phyloP scores from a whole-genome alignment of 139 green algal genomes.

The Chlamydomonas eustigma region DNA sequence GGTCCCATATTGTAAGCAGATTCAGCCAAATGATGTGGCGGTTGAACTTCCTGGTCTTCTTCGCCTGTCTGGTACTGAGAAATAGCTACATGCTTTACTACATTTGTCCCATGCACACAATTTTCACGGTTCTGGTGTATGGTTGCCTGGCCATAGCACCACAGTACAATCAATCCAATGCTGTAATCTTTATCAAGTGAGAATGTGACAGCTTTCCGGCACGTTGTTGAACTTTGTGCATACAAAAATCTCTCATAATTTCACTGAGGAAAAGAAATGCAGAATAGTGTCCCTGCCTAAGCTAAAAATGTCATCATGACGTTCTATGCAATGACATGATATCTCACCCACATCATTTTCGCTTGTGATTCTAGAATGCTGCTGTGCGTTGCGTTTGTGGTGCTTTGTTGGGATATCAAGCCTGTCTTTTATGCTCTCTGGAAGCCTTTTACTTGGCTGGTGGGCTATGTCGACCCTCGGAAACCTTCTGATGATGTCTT shows the following conservation, averaged over 20 bases:
- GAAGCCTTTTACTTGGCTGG: slow-evolving; percentile 72
- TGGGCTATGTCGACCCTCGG: slow-evolving; percentile 83
- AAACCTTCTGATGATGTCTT: slow-evolving; percentile 65
- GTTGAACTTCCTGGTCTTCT: slow-evolving; percentile 87
- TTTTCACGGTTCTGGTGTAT: slow-evolving; percentile 95
- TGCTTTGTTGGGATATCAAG: slow-evolving; percentile 85
- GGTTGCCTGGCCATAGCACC: slow-evolving; percentile 55
- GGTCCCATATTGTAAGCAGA: no score
- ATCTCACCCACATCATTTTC: not conserved
- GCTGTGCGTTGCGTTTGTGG: slow-evolving; percentile 51
- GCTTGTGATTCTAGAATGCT: slow-evolving; percentile 39
- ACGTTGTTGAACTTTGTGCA: no score
- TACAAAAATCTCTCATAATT: no score
- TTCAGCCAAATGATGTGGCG: slow-evolving; percentile 97
- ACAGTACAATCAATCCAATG: slow-evolving; percentile 59
- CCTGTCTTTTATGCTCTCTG: slow-evolving; percentile 85
- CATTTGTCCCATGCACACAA: slow-evolving; percentile 98
- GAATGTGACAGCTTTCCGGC: no score
- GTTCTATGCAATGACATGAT: no score
- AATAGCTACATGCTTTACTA: slow-evolving; percentile 99
- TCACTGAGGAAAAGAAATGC: no score
- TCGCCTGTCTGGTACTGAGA: slow-evolving; percentile 70
- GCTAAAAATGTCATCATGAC: no score
- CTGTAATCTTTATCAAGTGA: slow-evolving; percentile 18
- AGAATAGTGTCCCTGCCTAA: no score